phyloP scores from a whole-genome alignment of 139 green algal genomes.

The Ulvella scutata region DNA sequence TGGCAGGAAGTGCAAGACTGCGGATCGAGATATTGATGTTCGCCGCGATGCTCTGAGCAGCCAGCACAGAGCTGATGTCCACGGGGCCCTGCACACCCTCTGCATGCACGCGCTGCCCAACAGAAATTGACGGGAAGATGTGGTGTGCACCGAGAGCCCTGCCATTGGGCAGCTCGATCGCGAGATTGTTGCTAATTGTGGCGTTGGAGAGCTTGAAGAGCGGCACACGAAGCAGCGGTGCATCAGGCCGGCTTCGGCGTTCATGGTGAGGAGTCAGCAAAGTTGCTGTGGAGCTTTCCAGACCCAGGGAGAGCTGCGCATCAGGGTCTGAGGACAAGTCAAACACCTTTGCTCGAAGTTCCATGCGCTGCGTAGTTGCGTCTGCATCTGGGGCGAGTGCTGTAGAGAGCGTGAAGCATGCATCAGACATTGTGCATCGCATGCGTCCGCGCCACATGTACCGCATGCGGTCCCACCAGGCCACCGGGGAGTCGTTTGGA shows the following conservation, averaged over 20 bases:
- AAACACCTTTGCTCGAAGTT: neutral
- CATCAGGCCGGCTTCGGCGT: neutral
- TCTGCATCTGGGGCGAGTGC: neutral
- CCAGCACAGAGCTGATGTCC: neutral
- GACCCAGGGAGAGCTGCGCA: neutral
- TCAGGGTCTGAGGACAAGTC: neutral
- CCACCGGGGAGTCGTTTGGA: neutral
- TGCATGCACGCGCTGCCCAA: neutral
- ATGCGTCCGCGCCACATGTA: conserved; percentile 2
- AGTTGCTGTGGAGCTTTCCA: neutral
- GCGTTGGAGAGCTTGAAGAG: neutral
- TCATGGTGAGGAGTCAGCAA: neutral
- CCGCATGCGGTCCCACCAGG: neutral
- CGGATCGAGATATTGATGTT: neutral
- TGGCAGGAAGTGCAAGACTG: neutral
- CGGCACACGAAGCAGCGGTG: neutral
- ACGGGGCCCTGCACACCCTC: neutral
- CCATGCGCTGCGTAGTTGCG: neutral
- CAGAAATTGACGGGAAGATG: neutral
- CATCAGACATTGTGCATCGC: neutral
- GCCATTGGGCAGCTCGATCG: neutral
- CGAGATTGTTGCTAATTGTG: neutral
- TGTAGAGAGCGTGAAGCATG: neutral
- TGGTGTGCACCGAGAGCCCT: neutral
- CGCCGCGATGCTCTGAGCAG: neutral